phyloP scores from a whole-genome alignment of 352 stramenopile species.

The Phytophthora pinifolia region DNA sequence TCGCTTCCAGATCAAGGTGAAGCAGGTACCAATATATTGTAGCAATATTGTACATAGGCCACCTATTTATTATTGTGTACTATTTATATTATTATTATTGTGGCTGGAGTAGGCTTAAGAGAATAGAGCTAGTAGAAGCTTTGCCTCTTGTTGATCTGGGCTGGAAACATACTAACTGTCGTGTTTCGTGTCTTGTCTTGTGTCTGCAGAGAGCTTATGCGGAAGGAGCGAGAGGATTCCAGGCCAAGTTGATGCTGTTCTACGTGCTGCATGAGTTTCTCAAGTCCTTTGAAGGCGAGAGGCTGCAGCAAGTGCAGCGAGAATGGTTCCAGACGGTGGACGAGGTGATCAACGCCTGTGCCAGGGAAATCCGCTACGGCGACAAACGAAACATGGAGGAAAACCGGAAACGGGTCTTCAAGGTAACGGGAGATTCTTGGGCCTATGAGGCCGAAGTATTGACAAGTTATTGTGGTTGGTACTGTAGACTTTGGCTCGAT shows the following conservation, averaged over 20 bases:
- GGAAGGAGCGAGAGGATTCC: slow-evolving; percentile 62
- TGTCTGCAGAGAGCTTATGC: slow-evolving; percentile 53
- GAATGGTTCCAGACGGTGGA: slow-evolving; percentile 85
- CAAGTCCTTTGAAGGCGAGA: slow-evolving; percentile 71
- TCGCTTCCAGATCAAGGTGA: slow-evolving; percentile 88
- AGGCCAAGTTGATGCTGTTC: slow-evolving; percentile 85
- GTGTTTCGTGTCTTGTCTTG: slow-evolving; percentile 6
- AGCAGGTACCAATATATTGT: slow-evolving; percentile 59
- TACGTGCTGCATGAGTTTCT: slow-evolving; percentile 89
- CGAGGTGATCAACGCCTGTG: slow-evolving; percentile 71
- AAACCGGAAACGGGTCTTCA: slow-evolving; percentile 75
- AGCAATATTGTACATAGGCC: background rate
- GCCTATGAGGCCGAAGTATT: background rate
- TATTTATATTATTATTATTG: background rate
- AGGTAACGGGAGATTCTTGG: too few species aligned
- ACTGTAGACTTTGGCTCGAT: slow-evolving; percentile 67
- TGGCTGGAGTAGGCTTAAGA: slow-evolving; percentile 28
- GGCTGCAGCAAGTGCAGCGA: slow-evolving; percentile 56
- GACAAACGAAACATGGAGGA: slow-evolving; percentile 71
- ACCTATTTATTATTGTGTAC: too few species aligned
- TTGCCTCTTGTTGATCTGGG: slow-evolving; percentile 4
- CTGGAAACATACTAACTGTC: slow-evolving; percentile 19
- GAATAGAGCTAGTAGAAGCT: slow-evolving; percentile 21
- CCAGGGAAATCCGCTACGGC: slow-evolving; percentile 63
- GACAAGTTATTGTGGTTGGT: background rate